A percentile compares a stretch with the other conserved stretches of the same genome.
Evolutionary conservation across 306 rosid species (phyloP).

Genomic region (Cotoneaster glaucophyllus): DNA sequence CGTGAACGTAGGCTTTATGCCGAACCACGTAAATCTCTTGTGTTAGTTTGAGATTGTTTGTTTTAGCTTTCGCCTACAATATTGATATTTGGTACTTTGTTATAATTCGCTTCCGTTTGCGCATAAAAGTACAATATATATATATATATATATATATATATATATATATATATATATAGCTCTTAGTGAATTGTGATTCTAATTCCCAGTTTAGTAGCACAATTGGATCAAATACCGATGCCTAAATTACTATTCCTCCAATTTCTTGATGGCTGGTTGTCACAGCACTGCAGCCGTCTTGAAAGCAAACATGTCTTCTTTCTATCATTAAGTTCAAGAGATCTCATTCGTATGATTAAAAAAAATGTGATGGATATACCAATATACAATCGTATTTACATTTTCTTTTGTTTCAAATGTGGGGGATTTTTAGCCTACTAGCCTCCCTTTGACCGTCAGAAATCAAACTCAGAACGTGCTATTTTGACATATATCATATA

Average conservation of each 20-base stretch:
- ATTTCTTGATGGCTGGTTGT: not conserved
- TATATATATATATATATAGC: not conserved
- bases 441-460: too few relatives aligned
- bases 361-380: not conserved
- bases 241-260: not conserved
- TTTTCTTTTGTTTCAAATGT: not conserved
- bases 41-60: too few relatives aligned
- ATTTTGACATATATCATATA: not conserved
- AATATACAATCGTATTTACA: not conserved
- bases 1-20: too few relatives aligned
- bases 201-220: too few relatives aligned
- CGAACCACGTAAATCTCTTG: too few relatives aligned
- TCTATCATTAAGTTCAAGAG: not conserved
- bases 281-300: not conserved
- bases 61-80: too few relatives aligned
- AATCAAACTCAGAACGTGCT: too few relatives aligned
- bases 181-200: not conserved
- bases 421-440: not conserved
- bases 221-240: not conserved
- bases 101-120: too few relatives aligned
- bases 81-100: too few relatives aligned
- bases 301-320: not conserved
- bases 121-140: too few relatives aligned
- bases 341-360: not conserved
- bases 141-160: too few relatives aligned